Evolutionary conservation across 305 asterid species (phyloP), one percentile per base, ranked within the genome.

Genomic region (Rubia peregrina): DNA sequence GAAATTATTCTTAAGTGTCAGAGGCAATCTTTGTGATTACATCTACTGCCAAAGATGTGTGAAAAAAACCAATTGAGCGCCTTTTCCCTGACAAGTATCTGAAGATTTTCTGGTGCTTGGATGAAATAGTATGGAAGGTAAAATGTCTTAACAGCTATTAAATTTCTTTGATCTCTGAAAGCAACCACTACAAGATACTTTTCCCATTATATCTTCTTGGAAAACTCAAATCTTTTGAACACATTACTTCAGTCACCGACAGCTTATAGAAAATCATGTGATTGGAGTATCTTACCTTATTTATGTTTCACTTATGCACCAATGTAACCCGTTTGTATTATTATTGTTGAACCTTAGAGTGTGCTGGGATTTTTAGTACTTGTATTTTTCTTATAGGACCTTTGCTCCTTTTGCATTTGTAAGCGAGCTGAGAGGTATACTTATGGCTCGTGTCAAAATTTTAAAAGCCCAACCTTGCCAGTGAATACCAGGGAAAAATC

Each of bases 81-180:
- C 91, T 91, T 71, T 93, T 93, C 80, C 92, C 90, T 38, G 98
- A 93, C 81, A 93, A 89, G 79, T 93, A 93, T 75, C 97, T 97
- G 66, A 93, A 86, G 82, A 86, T 93, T 70, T 93, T 97, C 85
- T 77, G 90, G 89, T 91, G 96, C 82, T 76, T 91, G 83, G 98
- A 93, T 85, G 98, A 93, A 82, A 93, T 93, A 80, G 97, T 93
- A 59, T 90, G 97, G 95, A 89, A 88, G 97, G 98, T 90, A 57
- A 81, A 43, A 70, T n/a, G 14, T 48, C 22, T n/a, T 40, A 33
- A 46, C 56, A n/a, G 19, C 57, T 14, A n/a, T 17, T 26, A 12
- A 38, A 40, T 67, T 40, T 55, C 12, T 22, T 30, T 62, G n/a
- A 46, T 42, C 55, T 61, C 16, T 14, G 48, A 71, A 21, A 57